phyloP scores from a whole-genome alignment of 225 moss, liverwort and hornwort genomes.

The Straminergon stramineum region DNA sequence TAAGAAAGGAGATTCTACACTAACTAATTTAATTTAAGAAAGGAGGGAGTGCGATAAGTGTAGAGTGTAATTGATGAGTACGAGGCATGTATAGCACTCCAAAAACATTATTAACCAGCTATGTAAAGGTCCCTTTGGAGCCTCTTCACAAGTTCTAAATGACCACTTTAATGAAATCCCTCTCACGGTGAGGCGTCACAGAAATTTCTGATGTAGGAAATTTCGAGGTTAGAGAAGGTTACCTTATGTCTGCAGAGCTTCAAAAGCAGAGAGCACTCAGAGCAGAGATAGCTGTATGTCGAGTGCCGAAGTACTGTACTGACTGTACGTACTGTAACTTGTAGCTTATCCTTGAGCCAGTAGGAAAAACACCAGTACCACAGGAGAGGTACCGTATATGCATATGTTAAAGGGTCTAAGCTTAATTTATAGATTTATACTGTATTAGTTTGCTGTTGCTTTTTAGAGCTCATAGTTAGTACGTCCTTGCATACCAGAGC shows the following conservation, averaged over 20 bases:
- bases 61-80: neutral
- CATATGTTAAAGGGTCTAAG: neutral
- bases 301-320: no score
- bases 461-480: neutral
- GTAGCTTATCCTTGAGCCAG: neutral
- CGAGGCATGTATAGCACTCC: accelerated
- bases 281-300: no score
- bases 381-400: neutral
- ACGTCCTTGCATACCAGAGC: neutral
- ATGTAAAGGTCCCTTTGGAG: no score
- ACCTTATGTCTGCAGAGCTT: neutral
- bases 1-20: neutral
- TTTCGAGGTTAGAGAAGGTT: neutral
- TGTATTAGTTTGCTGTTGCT: neutral
- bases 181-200: no score
- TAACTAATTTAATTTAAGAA: neutral
- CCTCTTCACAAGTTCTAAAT: neutral
- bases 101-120: neutral
- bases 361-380: neutral
- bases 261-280: neutral
- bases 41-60: neutral
- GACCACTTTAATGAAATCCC: no score
- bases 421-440: no score
- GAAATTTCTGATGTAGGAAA: no score
- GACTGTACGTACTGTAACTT: neutral